A percentile compares a stretch with the other conserved stretches of the same genome.
These are phyloP conservation scores for Paramecium caudatum DNA, from an alignment of 73 alveolate species.

Conservation along the genomic window DNA sequence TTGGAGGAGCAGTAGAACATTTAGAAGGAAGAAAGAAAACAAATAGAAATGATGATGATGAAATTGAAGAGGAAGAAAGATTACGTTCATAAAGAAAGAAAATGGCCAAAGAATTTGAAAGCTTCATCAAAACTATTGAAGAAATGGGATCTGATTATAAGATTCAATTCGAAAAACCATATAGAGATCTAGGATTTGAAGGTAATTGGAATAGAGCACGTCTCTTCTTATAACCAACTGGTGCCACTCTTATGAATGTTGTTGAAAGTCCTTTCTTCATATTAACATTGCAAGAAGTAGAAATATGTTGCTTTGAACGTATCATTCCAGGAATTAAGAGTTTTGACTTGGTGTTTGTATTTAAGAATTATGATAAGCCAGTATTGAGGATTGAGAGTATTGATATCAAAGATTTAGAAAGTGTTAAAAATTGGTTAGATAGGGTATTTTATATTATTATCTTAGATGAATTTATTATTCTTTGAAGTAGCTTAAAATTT, in stretches of 20 bases:
- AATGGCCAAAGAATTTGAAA: slow-evolving; percentile 89
- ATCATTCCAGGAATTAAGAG: slow-evolving; percentile 91
- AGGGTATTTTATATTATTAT: slow-evolving; percentile 37
- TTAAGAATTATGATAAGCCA: slow-evolving; percentile 89
- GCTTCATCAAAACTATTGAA: slow-evolving; percentile 86
- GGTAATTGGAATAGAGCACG: slow-evolving; percentile 94
- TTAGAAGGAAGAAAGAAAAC: slow-evolving; percentile 85
- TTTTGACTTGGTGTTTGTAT: slow-evolving; percentile 95
- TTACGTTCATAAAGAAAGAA: slow-evolving; percentile 87
- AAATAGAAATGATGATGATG: slow-evolving; percentile 92
- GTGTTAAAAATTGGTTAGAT: slow-evolving; percentile 92
- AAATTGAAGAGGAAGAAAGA: slow-evolving; percentile 95
- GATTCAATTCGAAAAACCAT: slow-evolving; percentile 90
- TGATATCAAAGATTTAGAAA: slow-evolving; percentile 91
- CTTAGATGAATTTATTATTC: slow-evolving; percentile 85
- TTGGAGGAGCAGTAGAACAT: slow-evolving; percentile 96
- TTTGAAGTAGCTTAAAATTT: slow-evolving; percentile 92
- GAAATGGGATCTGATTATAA: slow-evolving; percentile 76
- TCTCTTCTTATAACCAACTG: slow-evolving; percentile 91
- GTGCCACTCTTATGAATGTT: slow-evolving; percentile 89
- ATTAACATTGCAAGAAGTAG: slow-evolving; percentile 91
- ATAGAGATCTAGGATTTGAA: slow-evolving; percentile 87
- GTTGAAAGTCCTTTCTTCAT: slow-evolving; percentile 97
- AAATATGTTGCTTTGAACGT: slow-evolving; percentile 94
- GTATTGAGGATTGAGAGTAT: slow-evolving; percentile 91